Percentiles rank a stretch among this genome's conserved stretches.
Evolutionary conservation across 495 filamentous ascomycete genomes (phyloP).

Genomic region (Platismatia glauca): DNA sequence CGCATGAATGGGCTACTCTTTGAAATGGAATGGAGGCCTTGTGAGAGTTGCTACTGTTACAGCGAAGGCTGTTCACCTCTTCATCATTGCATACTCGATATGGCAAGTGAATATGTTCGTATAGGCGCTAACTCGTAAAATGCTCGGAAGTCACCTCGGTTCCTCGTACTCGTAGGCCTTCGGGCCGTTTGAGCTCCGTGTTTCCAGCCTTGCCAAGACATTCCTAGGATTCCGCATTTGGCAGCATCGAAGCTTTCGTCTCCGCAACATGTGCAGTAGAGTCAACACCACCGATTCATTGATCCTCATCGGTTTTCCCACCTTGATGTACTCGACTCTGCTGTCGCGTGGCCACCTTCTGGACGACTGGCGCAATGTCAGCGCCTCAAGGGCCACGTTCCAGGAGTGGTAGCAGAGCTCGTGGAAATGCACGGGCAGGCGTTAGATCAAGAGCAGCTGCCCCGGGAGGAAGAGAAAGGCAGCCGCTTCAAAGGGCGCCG

Average conservation of each 20-base stretch:
- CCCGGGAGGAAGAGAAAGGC: conserved; percentile 8
- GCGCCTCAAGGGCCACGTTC: conserved; percentile 17
- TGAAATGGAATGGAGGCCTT: neutral
- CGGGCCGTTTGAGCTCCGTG: neutral
- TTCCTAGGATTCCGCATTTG: neutral
- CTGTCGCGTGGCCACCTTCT: conserved; percentile 3
- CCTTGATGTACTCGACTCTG: conserved; percentile 17
- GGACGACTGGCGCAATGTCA: conserved; percentile 22
- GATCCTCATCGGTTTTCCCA: neutral
- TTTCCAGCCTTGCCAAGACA: neutral
- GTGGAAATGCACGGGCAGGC: conserved; percentile 11
- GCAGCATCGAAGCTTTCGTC: neutral
- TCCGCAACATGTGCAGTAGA: neutral
- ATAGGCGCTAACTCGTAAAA: no score
- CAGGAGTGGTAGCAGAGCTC: conserved; percentile 15
- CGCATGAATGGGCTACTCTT: neutral
- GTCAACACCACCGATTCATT: neutral
- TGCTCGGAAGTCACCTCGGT: no score
- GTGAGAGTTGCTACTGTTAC: neutral
- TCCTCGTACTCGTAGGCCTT: neutral
- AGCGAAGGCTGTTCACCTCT: no score
- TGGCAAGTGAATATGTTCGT: neutral
- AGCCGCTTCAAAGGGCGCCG: neutral
- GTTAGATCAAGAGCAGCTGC: conserved; percentile 13
- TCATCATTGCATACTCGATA: neutral